Evolutionary conservation across 805 yeast species (phyloP).

Genomic region (Candida takata): DNA sequence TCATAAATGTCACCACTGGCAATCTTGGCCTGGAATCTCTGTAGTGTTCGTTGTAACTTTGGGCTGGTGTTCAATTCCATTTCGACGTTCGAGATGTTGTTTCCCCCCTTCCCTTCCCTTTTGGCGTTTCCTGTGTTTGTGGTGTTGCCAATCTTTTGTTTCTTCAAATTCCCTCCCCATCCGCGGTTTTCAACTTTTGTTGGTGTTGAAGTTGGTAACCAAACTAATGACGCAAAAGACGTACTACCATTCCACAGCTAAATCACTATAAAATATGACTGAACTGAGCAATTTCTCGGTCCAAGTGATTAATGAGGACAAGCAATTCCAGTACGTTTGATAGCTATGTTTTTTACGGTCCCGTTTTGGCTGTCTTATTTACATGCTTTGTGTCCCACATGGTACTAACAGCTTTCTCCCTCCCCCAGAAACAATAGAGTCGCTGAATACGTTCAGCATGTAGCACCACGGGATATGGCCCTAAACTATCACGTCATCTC

Average conservation of each 20-base stretch:
- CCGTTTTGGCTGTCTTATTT: no score
- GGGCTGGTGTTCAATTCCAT: constrained; percentile 11
- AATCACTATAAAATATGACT: not conserved
- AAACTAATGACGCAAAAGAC: no score
- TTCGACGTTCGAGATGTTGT: not conserved
- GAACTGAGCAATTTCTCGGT: constrained; percentile 27
- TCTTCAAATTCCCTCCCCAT: no score
- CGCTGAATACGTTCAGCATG: constrained; percentile 25
- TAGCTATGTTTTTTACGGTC: no score
- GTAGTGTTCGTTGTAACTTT: constrained; percentile 53
- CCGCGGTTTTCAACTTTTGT: no score
- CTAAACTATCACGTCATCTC: constrained; percentile 83
- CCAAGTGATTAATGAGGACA: constrained; percentile 48
- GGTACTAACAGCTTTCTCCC: constrained; percentile 3
- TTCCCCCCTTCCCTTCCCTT: no score
- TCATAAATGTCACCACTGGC: constrained; percentile 77
- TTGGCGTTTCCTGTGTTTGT: not conserved
- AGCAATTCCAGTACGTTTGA: constrained; percentile 36
- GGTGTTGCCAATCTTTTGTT: no score
- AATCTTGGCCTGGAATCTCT: constrained; percentile 61
- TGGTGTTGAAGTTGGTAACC: no score
- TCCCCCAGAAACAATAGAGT: constrained; percentile 5
- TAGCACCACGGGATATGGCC: constrained; percentile 41
- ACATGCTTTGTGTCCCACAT: no score
- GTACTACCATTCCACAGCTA: no score